Conservation (phyloP, 257 asterid species). For the Solanum medicagineum region DNA sequence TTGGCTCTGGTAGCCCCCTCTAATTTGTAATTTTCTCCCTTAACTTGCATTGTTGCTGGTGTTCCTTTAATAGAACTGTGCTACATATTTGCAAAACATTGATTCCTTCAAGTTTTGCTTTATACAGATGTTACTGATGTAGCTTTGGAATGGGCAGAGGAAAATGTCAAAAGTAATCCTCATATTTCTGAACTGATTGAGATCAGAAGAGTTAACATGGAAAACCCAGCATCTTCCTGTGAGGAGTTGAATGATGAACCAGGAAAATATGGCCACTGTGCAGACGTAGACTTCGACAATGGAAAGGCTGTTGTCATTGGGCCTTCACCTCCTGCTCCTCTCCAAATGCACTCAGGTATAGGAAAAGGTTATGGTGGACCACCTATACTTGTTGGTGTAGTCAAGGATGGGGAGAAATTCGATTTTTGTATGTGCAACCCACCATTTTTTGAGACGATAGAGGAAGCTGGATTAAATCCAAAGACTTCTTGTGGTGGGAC, state of each 20-base stretch:
- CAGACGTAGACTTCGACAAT: neutral
- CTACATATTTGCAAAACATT: neutral
- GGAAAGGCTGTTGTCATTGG: slow-evolving; percentile 2
- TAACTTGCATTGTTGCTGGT: neutral
- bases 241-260: slow-evolving; percentile 12
- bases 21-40: neutral
- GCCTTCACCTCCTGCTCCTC: slow-evolving; percentile 3
- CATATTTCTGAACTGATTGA: slow-evolving; percentile 62
- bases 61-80: neutral
- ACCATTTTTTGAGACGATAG: slow-evolving; percentile 85
- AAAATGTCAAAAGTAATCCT: slow-evolving; percentile 62
- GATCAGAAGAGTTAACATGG: slow-evolving; percentile 43
- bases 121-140: slow-evolving; percentile 71
- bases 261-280: slow-evolving; percentile 5
- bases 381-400: slow-evolving; percentile 57
- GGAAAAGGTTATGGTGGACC: slow-evolving; percentile 27
- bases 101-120: neutral
- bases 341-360: neutral
- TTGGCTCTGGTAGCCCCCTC: slow-evolving; percentile 60
- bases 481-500: slow-evolving; percentile 98
- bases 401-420: slow-evolving; percentile 60
- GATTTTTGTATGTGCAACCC: slow-evolving; percentile 99
- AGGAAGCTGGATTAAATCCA: slow-evolving; percentile 83
- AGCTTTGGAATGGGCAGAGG: slow-evolving; percentile 84
- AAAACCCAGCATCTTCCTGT: neutral